Base-by-base conservation (phyloP, 2,329 filamentous ascomycete genomes). In the Aspergillus sp. region DNA sequence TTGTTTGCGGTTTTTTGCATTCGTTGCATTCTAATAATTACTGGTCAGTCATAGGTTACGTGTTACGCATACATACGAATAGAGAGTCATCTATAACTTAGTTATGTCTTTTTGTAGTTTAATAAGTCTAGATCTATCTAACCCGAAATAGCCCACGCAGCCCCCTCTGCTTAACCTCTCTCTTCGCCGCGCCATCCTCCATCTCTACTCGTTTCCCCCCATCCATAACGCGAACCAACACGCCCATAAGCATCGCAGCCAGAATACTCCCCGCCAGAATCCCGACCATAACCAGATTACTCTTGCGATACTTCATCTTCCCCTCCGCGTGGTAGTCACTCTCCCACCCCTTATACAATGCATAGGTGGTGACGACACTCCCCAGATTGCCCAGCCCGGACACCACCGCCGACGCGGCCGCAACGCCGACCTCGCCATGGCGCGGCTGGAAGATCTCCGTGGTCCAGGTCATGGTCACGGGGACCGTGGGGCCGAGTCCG, bases 391-490 rank as follows among this genome's bases (percentile, higher is more conserved):
- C 86, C 24, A 93, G 68, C 1, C 86, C 86, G 0, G 84, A 91
- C 1, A 94, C 86, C 8, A 94, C 69, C 2, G 86, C 86, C 2
- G 82, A 78, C 0, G 86, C 86, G 10, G 86, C 82, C 3, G 86
- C 86, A 5, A 94, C 86, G 34, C 86, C 86, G 14, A 94, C 84
- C 59, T 94, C 86, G 29, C 86, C 85, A 52, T 94, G 86, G 8
- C 86, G 80, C 19, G 74, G 74, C 62, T 93, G 86, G 67, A 94
- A 94, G 51, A 93, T 81, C 60, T 93, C 83, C 41, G 78, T 84
- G 19, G 83, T 86, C 86, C 86, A 93, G 22, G 86, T 81, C 86
- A 94, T 94, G 57, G 83, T 89, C 51, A 89, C 89, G 8, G 86
- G 86, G 1, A 93, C 86, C 0, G 86, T 93, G 3, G 86, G 86